Percentiles rank a stretch among this genome's conserved stretches.
These are phyloP conservation scores for Sextonia rubra DNA, from an alignment of 164 flowering plant species.

Conservation along the genomic window DNA sequence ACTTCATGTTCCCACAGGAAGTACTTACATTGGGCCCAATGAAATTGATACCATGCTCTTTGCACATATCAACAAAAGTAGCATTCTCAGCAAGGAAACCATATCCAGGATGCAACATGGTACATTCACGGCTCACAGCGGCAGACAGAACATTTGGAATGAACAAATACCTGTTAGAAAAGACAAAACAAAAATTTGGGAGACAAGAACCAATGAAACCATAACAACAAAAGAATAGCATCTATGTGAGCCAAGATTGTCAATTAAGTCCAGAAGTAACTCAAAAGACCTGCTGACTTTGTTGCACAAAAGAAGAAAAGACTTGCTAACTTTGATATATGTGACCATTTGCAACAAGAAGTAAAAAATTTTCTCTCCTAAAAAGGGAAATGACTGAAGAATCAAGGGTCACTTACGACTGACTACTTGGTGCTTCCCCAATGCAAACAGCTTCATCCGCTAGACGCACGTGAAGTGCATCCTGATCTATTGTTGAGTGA, in stretches of 20 bases:
- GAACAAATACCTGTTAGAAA: slow-evolving; percentile 63
- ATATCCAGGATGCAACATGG: slow-evolving; percentile 99
- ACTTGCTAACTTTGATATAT: too few species aligned
- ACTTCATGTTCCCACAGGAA: slow-evolving; percentile 36
- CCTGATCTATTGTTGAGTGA: slow-evolving; percentile 94
- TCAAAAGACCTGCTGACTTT: too few species aligned
- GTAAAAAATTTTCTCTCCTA: too few species aligned
- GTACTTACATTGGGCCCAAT: slow-evolving; percentile 93
- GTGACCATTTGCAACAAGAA: too few species aligned
- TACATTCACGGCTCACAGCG: slow-evolving; percentile 76
- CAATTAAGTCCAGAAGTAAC: too few species aligned
- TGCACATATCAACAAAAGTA: slow-evolving; percentile 90
- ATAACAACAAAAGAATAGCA: too few species aligned
- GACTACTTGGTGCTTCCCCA: slow-evolving; percentile 99
- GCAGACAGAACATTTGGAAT: slow-evolving; percentile 91
- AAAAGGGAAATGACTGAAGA: not conserved
- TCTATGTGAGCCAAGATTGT: too few species aligned
- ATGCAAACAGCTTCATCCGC: slow-evolving; percentile 98
- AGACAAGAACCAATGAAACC: too few species aligned
- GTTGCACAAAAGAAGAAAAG: too few species aligned
- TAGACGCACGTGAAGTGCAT: slow-evolving; percentile 94
- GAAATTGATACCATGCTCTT: slow-evolving; percentile 93
- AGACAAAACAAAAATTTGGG: not conserved
- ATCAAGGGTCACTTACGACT: slow-evolving; percentile 61
- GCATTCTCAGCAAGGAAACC: slow-evolving; percentile 99